A percentile compares a stretch with the other conserved stretches of the same genome.
phyloP scores from a whole-genome alignment of 352 stramenopile genomes.

The Phytopythium litorale region DNA sequence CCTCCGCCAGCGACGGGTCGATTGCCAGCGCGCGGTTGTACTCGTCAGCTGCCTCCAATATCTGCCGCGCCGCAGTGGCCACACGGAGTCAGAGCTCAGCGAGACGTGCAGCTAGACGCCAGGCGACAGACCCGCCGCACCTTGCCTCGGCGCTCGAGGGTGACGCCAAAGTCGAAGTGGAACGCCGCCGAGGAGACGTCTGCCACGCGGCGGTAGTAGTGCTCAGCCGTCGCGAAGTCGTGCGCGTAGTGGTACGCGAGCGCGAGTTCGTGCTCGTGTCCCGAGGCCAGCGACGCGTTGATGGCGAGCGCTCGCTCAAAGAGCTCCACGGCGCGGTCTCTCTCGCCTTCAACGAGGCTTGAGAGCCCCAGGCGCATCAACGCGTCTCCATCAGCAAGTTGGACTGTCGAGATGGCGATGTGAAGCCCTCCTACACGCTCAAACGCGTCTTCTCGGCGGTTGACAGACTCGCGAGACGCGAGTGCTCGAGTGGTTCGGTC shows the following conservation, averaged over 20 bases:
- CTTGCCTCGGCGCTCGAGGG: slow-evolving; percentile 43
- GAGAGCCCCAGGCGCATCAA: too few relatives aligned
- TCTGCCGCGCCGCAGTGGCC: slow-evolving; percentile 13
- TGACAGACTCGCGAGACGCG: too few relatives aligned
- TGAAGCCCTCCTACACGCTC: too few relatives aligned
- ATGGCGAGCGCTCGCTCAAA: slow-evolving; percentile 15
- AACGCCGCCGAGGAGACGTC: slow-evolving; percentile 20
- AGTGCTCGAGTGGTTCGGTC: too few relatives aligned
- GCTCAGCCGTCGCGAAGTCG: slow-evolving; percentile 25
- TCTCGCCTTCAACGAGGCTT: too few relatives aligned
- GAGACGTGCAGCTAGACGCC: not conserved
- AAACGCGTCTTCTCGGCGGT: too few relatives aligned
- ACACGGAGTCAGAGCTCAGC: too few relatives aligned
- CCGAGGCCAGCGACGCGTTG: slow-evolving; percentile 6
- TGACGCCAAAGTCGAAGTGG: slow-evolving; percentile 55
- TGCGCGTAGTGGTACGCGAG: slow-evolving; percentile 32
- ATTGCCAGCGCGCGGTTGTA: slow-evolving; percentile 39
- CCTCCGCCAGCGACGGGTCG: slow-evolving; percentile 22
- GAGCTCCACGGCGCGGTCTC: slow-evolving; percentile 15
- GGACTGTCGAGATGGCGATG: too few relatives aligned
- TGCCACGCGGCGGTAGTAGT: slow-evolving; percentile 19
- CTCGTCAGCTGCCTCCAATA: slow-evolving; percentile 34
- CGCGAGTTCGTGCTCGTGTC: slow-evolving; percentile 23
- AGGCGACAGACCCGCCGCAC: slow-evolving; percentile 8
- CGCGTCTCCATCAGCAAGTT: too few relatives aligned